Percentiles rank a stretch among this genome's conserved stretches.
Evolutionary conservation across 495 filamentous ascomycete genomes (phyloP).

Genomic region (Penicillium paradoxum): DNA sequence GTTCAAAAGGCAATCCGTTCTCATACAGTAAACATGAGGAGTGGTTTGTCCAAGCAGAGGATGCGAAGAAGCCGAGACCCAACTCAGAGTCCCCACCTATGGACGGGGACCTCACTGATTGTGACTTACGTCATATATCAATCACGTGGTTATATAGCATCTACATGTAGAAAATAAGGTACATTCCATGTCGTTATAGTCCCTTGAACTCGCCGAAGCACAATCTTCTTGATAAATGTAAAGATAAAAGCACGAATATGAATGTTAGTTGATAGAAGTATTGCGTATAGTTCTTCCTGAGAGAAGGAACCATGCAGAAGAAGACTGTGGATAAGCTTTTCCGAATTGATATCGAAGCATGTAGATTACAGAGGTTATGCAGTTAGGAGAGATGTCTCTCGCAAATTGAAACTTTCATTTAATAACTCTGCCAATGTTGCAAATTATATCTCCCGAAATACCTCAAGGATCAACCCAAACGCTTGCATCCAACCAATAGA

Average conservation of each 20-base stretch:
- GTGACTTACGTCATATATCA: slow-evolving; percentile 1
- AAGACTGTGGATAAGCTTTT: too few species aligned
- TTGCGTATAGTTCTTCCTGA: too few species aligned
- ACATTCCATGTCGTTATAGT: background rate
- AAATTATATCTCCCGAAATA: background rate
- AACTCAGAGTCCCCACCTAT: background rate
- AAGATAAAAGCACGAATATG: too few species aligned
- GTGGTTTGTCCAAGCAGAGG: background rate
- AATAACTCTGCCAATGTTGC: background rate
- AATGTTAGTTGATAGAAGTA: too few species aligned
- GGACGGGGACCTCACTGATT: background rate
- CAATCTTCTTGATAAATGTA: background rate
- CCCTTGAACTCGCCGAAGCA: background rate
- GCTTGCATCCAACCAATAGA: background rate
- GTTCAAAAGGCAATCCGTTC: background rate
- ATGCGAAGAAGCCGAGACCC: background rate
- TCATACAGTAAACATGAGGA: background rate
- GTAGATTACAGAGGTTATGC: too few species aligned
- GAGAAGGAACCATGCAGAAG: too few species aligned
- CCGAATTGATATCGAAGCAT: too few species aligned
- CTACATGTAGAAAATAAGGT: background rate
- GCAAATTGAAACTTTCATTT: background rate
- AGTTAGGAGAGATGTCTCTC: background rate
- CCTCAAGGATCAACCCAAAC: background rate
- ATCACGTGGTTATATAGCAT: background rate